phyloP scores from a whole-genome alignment of 2,329 filamentous ascomycete genomes.

The Colletotrichum coccodes region DNA sequence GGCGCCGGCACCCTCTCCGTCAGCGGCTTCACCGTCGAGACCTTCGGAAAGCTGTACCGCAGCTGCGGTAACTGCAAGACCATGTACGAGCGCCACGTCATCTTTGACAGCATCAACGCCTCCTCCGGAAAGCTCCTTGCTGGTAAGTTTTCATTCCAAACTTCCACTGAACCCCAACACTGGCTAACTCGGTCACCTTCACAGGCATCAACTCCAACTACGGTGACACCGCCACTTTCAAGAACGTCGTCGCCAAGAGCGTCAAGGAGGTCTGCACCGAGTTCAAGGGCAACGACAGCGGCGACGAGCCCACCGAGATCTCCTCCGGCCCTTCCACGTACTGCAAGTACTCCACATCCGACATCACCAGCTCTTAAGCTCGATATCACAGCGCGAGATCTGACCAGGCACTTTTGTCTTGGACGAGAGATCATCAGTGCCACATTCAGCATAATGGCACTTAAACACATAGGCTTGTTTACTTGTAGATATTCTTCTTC shows the following conservation, averaged over 20 bases:
- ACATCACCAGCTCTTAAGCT: slow-evolving; percentile 12
- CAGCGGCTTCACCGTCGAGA: slow-evolving; percentile 26
- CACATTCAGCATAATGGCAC: neutral
- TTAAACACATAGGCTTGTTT: slow-evolving; percentile 16
- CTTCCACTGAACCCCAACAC: fast-evolving
- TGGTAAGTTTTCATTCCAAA: slow-evolving; percentile 3
- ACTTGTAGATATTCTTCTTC: slow-evolving; percentile 27
- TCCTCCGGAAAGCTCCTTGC: slow-evolving; percentile 31
- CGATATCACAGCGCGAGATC: neutral
- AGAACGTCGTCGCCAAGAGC: slow-evolving; percentile 4
- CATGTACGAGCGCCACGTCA: slow-evolving; percentile 29
- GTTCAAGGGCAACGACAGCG: slow-evolving; percentile 26
- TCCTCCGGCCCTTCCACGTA: slow-evolving; percentile 18
- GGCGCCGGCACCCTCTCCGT: slow-evolving; percentile 30
- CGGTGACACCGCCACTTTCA: slow-evolving; percentile 32
- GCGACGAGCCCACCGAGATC: slow-evolving; percentile 26
- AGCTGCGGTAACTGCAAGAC: slow-evolving; percentile 33
- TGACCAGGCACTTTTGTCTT: neutral
- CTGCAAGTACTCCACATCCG: slow-evolving; percentile 30
- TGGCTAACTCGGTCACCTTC: neutral
- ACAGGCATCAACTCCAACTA: slow-evolving; percentile 34
- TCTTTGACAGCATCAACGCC: slow-evolving; percentile 31
- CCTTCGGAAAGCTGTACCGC: slow-evolving; percentile 34
- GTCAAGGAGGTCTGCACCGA: slow-evolving; percentile 31
- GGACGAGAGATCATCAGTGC: neutral